Evolutionary conservation across 2,329 filamentous ascomycete genomes (phyloP), one percentile per base, ranked within the genome.

Genomic region (Thyridium curvatum): DNA sequence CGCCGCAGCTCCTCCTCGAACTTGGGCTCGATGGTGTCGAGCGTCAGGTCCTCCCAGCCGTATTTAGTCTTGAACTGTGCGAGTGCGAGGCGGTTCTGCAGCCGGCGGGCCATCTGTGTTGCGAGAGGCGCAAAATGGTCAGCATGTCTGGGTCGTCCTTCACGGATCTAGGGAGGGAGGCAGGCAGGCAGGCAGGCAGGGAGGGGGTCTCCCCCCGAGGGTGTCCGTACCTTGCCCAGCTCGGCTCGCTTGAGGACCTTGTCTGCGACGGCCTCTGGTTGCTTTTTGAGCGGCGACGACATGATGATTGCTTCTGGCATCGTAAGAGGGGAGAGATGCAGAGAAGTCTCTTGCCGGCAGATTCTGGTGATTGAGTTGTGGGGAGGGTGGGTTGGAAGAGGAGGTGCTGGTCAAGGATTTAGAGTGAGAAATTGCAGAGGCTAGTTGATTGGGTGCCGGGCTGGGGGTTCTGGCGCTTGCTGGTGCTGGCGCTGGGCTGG

Each of bases 11-110:
- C 79, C 57, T 89, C 78, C 57, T 91, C 84, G 46, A 91, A 69
- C 59, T 83, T 85, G 37, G 88, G 87, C 64, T 94, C 88, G 65
- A 95, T 87, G 45, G 74, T 82, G 59, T 89, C 86, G 55, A 94
- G 78, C 46, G 84, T 86, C 59, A 94, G 76, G 62, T 93, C 86
- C 64, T 96, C 85, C 82, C 89, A 94, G 59, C 90, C 90, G 68
- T 94, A 85, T 65, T 94, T 89, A 50, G 93, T 89, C 69, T 97
- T 97, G 76, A 96, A 93, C 64, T 94, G 93, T 59, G 93, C 93
- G 47, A 97, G 79, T 42, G 93, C 91, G 43, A 98, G 80, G 47
- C 91, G 87, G 69, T 94, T 89, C 67, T 97, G 89, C 40, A 98
- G 73, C 55, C 85, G 86, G 59, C 91, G 77, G 52, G 90, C 93